Conservation (phyloP, 2,329 filamentous ascomycete species). For the Hypoxylon sp. region DNA sequence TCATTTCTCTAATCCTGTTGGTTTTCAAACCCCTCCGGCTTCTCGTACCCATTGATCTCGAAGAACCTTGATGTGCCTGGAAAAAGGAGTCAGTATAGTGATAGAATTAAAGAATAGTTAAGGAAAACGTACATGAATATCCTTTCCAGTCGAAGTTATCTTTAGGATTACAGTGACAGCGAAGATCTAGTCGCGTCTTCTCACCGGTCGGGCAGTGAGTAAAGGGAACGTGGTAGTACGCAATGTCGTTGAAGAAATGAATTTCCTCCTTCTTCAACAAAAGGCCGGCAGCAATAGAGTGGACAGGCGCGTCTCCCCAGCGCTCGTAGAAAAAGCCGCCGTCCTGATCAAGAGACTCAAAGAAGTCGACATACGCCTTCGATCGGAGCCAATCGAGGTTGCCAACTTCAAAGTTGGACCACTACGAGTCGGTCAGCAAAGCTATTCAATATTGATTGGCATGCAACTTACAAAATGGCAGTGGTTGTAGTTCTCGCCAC, state of each 20-base stretch:
- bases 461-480: conserved; percentile 88
- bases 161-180: conserved; percentile 93
- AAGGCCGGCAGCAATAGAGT: conserved; percentile 93
- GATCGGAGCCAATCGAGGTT: conserved; percentile 94
- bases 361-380: conserved; percentile 89
- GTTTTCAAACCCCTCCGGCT: conserved; percentile 87
- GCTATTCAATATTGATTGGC: neutral
- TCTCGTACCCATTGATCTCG: conserved; percentile 81
- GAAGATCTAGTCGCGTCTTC: conserved; percentile 82
- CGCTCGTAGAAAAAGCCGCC: conserved; percentile 99
- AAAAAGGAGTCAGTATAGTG: conserved; percentile 18
- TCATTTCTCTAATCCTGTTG: conserved; percentile 63
- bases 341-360: conserved; percentile 85
- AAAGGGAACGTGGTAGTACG: conserved; percentile 97
- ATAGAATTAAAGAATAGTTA: neutral
- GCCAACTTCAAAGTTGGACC: conserved; percentile 99
- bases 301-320: conserved; percentile 97
- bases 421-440: conserved; percentile 64
- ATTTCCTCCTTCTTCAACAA: conserved; percentile 93
- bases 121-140: conserved; percentile 83
- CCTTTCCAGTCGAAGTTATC: conserved; percentile 99
- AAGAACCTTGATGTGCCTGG: conserved; percentile 87
- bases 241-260: conserved; percentile 99
- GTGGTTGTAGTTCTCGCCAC: conserved; percentile 92
- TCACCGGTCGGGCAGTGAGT: conserved; percentile 96